Conservation (phyloP, 2,329 filamentous ascomycete genomes). For the Trichoderma hamatum region DNA sequence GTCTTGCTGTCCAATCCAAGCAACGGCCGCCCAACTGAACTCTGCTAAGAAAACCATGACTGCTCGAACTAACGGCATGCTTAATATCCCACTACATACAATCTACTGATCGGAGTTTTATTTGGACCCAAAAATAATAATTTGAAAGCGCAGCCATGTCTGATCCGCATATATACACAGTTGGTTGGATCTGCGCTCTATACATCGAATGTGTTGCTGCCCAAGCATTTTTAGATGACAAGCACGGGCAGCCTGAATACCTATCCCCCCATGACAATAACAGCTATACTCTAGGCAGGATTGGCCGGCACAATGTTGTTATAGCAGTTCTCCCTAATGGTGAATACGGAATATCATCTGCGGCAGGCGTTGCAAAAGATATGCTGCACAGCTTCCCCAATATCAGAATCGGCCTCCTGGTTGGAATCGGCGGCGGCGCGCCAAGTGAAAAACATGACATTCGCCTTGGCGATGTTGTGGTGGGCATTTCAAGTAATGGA, state of each 20-base stretch:
- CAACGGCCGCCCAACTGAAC: background rate
- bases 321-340: background rate
- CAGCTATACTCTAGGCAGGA: background rate
- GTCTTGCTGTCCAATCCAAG: background rate
- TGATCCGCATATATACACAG: background rate
- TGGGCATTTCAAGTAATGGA: background rate
- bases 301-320: background rate
- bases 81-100: background rate
- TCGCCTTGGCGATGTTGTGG: background rate
- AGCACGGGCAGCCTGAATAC: background rate
- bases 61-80: background rate
- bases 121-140: background rate
- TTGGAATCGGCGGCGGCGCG: background rate
- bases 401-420: background rate
- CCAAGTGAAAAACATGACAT: background rate
- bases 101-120: too few species aligned
- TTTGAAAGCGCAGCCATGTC: background rate
- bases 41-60: background rate
- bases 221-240: background rate
- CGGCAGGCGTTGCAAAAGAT: background rate
- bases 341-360: background rate
- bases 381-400: background rate
- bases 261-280: background rate
- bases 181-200: background rate
- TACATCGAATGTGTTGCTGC: background rate